Conservation (phyloP, 2,329 filamentous ascomycete species). For the Biscogniauxia sp. region DNA sequence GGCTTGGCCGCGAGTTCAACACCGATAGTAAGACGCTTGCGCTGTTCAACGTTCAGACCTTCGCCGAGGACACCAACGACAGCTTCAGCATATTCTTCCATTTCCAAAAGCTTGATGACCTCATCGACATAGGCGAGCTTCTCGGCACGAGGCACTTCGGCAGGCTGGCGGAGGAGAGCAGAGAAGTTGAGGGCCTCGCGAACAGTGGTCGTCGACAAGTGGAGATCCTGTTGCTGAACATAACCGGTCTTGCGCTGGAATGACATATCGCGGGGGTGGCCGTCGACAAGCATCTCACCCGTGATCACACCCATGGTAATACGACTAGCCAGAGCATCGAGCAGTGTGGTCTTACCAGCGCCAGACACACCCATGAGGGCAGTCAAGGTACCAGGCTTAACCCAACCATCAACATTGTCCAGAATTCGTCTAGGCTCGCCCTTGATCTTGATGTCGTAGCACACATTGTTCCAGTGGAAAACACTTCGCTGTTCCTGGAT, state of each 20-base stretch:
- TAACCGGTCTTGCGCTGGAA: slow-evolving; percentile 94
- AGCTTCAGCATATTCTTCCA: slow-evolving; percentile 87
- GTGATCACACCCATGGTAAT: slow-evolving; percentile 86
- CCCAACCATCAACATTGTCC: slow-evolving; percentile 87
- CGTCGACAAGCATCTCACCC: slow-evolving; percentile 73
- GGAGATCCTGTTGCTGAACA: slow-evolving; percentile 89
- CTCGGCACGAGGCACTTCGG: slow-evolving; percentile 66
- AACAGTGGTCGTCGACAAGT: slow-evolving; percentile 80
- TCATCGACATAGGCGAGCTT: slow-evolving; percentile 87
- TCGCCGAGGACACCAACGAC: slow-evolving; percentile 88
- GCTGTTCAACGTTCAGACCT: slow-evolving; percentile 71
- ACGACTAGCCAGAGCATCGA: slow-evolving; percentile 82
- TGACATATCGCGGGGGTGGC: slow-evolving; percentile 67
- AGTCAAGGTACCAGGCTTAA: slow-evolving; percentile 87
- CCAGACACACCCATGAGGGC: slow-evolving; percentile 90
- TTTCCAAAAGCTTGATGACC: slow-evolving; percentile 85
- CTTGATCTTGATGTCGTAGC: slow-evolving; percentile 78
- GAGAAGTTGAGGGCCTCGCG: slow-evolving; percentile 86
- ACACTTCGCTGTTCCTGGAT: slow-evolving; percentile 64
- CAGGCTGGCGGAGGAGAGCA: slow-evolving; percentile 80
- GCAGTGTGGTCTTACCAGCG: slow-evolving; percentile 89
- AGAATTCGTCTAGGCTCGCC: slow-evolving; percentile 71
- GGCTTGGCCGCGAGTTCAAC: slow-evolving; percentile 96
- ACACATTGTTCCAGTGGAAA: slow-evolving; percentile 84
- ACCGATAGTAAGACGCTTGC: slow-evolving; percentile 83